phyloP scores from a whole-genome alignment of 805 yeast species.

The Lachancea lanzarotensis region DNA sequence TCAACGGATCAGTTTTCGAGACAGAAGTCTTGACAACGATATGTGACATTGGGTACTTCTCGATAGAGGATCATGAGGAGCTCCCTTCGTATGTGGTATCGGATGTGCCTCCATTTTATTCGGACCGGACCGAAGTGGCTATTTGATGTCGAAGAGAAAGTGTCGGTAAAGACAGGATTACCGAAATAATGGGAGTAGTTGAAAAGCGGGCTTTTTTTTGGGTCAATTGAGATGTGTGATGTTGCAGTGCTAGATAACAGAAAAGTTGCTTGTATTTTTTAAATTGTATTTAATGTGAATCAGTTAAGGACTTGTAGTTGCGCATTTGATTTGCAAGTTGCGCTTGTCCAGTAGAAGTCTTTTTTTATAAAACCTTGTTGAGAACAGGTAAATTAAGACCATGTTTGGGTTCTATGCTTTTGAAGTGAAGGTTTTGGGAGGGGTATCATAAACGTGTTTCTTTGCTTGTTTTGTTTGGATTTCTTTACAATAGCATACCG shows the following conservation, averaged over 20 bases:
- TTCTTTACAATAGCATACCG: slow-evolving; percentile 8
- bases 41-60: slow-evolving; percentile 13
- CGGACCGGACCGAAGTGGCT: not conserved
- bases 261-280: not conserved
- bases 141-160: not conserved
- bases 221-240: too few species aligned
- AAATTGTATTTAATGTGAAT: not conserved
- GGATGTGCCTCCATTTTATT: slow-evolving; percentile 5
- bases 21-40: slow-evolving; percentile 22
- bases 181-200: not conserved
- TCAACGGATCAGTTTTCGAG: slow-evolving; percentile 16
- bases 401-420: not conserved
- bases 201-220: too few species aligned
- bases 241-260: not conserved
- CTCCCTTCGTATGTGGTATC: slow-evolving; percentile 4
- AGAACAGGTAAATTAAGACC: not conserved
- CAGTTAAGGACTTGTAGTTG: not conserved
- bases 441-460: slow-evolving; percentile 6
- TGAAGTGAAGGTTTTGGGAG: not conserved
- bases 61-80: slow-evolving; percentile 2
- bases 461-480: not conserved
- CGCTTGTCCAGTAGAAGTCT: not conserved
- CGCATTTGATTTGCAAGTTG: not conserved
- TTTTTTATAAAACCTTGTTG: not conserved
- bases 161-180: not conserved